Conservation (phyloP, 306 rosid genomes). For the Ceratonia siliqua region DNA sequence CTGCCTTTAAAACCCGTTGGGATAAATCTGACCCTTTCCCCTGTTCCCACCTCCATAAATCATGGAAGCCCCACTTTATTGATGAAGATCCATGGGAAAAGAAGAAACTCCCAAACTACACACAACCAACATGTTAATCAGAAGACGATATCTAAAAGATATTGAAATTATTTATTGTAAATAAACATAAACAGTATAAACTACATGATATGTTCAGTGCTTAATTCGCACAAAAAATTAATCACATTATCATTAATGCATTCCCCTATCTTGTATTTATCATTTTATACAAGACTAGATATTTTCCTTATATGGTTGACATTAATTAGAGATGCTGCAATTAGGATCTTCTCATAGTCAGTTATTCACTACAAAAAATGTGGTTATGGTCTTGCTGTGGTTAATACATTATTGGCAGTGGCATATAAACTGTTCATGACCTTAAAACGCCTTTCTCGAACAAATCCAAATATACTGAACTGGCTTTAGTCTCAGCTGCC, state of each 20-base stretch:
- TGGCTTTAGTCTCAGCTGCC: not conserved
- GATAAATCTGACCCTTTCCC: too few species aligned
- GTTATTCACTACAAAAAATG: not conserved
- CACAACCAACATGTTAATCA: slow-evolving; percentile 10
- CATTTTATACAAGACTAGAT: not conserved
- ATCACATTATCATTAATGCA: not conserved
- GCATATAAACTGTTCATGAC: not conserved
- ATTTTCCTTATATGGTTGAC: not conserved
- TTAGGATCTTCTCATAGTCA: not conserved
- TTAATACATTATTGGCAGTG: not conserved
- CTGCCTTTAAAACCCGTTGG: not conserved
- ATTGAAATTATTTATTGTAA: not conserved
- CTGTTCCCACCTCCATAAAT: too few species aligned
- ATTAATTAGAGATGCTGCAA: not conserved
- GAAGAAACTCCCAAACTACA: not conserved
- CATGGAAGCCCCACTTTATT: not conserved
- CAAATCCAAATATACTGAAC: not conserved
- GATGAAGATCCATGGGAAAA: not conserved
- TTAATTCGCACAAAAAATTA: not conserved
- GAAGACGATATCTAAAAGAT: not conserved
- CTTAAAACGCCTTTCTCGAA: not conserved
- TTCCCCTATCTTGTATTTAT: not conserved
- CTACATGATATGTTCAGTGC: not conserved
- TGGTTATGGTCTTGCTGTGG: too few species aligned
- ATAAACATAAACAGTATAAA: not conserved